Conservation (phyloP, 306 rosid species). For the Cicer cuneatum region DNA sequence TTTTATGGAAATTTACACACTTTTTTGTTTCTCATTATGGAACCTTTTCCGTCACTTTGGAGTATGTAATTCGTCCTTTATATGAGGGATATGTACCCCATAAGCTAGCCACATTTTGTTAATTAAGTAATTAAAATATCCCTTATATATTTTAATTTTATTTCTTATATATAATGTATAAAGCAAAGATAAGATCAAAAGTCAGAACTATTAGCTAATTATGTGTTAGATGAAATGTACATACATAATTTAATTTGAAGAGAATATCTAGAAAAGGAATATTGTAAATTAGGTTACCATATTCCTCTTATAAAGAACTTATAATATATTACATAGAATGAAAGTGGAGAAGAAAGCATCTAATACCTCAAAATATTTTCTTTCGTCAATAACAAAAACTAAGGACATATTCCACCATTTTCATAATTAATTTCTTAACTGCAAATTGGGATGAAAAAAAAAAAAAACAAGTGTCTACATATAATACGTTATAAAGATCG, state of each 20-base stretch:
- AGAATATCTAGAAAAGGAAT: conserved; percentile 41
- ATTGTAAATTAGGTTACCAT: conserved; percentile 48
- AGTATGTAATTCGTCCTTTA: conserved; percentile 47
- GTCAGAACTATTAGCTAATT: conserved; percentile 15
- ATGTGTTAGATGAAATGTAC: conserved; percentile 20
- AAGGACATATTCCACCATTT: conserved; percentile 50
- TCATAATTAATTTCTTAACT: neutral
- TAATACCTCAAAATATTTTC: conserved; percentile 48
- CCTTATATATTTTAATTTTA: neutral
- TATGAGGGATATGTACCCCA: conserved; percentile 58
- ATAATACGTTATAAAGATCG: too few species aligned
- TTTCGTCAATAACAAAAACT: conserved; percentile 30
- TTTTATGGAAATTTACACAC: conserved; percentile 4
- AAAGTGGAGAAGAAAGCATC: conserved; percentile 55
- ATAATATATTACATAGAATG: conserved; percentile 10
- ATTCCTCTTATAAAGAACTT: conserved; percentile 42
- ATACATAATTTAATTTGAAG: conserved; percentile 22
- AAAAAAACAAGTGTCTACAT: too few species aligned
- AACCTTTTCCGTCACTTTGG: conserved; percentile 40
- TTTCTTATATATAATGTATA: conserved; percentile 37
- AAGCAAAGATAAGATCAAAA: conserved; percentile 43
- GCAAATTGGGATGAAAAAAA: too few species aligned
- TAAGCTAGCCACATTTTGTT: conserved; percentile 41
- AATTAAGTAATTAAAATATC: neutral
- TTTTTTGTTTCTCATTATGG: neutral